Evolutionary conservation across 768 basidiomycete species (phyloP), one percentile per base, ranked within the genome.

Genomic region (Rubroboletus pulcherrimus): DNA sequence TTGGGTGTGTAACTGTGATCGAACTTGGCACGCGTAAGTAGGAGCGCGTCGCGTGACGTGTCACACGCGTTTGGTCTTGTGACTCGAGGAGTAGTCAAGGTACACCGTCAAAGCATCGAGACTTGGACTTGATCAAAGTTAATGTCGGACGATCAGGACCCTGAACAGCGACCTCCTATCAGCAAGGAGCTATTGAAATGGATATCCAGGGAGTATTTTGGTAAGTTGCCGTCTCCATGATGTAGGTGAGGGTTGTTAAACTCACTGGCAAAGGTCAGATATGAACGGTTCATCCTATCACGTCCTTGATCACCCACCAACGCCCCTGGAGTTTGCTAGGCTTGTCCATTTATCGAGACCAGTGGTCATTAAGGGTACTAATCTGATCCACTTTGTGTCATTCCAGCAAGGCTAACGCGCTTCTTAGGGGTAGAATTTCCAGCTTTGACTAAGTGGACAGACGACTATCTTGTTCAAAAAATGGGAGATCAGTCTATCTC

Each of bases 281-380:
- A 67, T 86, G 64, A 89, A 89, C 62, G 85, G 85, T 15, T 65
- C 71, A 35, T 71, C 75, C 26, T 74, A 81, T 51, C 76, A 81
- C 39, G 69, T 77, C 17, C 69, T 88, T 8, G 73, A 82, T 34
- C 54, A 62, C 12, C 79, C 85, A 14, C 91, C 91, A 26, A 80
- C 83, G 0, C 70, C 88, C 7, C 63, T 91, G 21, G 82, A 91
- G 65, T 91, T 93, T 62, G 75, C 84, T 38, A 75, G 84, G 49
- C 71, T 91, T 17, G 78, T 86, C 6, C 81, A 85, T 58, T 75
- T 89, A 44, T 83, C 85, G 12, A 76, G 90, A 55, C 91, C 91
- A 4, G 86, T 85, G 15, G 64, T 93, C 8, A 87, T 93, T 51
- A 81, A 81, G 77, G 84, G 91, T 82, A 38, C 17, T n/a, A 7